A percentile compares a stretch with the other conserved stretches of the same genome.
Conservation (phyloP, 2,329 filamentous ascomycete genomes). For the Neofusicoccum kwambonambiense region DNA sequence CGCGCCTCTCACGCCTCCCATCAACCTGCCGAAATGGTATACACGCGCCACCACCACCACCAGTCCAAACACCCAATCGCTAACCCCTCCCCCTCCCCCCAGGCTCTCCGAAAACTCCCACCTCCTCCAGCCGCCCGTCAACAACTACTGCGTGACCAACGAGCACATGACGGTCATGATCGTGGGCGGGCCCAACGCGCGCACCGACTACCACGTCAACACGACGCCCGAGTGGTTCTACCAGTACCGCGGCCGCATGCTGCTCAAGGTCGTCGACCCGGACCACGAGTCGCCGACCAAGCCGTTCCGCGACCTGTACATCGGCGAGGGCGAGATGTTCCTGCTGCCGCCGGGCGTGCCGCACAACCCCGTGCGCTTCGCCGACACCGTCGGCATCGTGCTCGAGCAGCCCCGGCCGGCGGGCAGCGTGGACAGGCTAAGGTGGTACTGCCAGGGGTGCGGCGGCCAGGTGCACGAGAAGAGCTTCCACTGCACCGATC, state of each 20-base stretch:
- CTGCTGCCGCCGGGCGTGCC: constrained; percentile 91
- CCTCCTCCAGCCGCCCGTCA: constrained; percentile 88
- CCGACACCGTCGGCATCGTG: constrained; percentile 89
- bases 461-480: constrained; percentile 77
- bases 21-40: constrained; percentile 45
- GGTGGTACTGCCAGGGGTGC: constrained; percentile 85
- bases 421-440: constrained; percentile 70
- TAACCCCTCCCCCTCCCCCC: too few relatives aligned
- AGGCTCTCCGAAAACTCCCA: constrained; percentile 93
- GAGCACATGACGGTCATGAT: constrained; percentile 84
- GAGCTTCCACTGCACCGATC: constrained; percentile 80
- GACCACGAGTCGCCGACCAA: constrained; percentile 38
- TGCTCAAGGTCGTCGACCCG: constrained; percentile 83
- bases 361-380: constrained; percentile 92
- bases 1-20: constrained; percentile 22
- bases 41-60: neutral
- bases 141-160: constrained; percentile 97
- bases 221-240: constrained; percentile 97
- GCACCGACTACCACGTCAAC: constrained; percentile 99
- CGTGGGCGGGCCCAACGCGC: constrained; percentile 91
- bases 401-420: constrained; percentile 79
- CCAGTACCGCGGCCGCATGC: constrained; percentile 90
- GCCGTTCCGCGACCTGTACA: constrained; percentile 77
- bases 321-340: constrained; percentile 92
- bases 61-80: too few relatives aligned